phyloP scores from a whole-genome alignment of 441 rosid species.

The Breynia disticha region DNA sequence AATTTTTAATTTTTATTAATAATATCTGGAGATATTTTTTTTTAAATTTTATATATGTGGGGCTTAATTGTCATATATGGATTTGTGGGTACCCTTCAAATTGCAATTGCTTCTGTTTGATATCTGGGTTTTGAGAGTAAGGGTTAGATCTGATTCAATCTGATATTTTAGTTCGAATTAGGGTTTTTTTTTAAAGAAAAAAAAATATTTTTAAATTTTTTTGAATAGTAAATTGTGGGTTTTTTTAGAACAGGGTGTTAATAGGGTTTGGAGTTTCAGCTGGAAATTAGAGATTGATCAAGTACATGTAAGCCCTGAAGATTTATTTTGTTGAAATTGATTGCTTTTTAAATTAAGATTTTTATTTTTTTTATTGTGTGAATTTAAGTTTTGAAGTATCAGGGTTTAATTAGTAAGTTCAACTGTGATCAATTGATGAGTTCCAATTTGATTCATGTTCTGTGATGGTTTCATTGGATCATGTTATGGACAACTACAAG shows the following conservation, averaged over 20 bases:
- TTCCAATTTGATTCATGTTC: constrained; percentile 7
- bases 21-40: too few relatives aligned
- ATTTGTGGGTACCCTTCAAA: too few relatives aligned
- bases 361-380: neutral
- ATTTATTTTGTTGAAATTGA: constrained; percentile 8
- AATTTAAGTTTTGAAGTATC: neutral
- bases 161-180: neutral
- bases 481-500: neutral
- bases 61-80: too few relatives aligned
- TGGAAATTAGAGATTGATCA: constrained; percentile 35
- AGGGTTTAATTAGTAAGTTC: constrained; percentile 3
- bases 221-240: constrained; percentile 2
- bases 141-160: constrained; percentile 38
- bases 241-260: constrained; percentile 18
- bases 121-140: constrained; percentile 29
- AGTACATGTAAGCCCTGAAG: constrained; percentile 37
- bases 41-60: too few relatives aligned
- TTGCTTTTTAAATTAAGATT: neutral
- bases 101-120: too few relatives aligned
- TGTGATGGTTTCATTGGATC: neutral
- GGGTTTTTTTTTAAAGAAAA: neutral
- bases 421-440: constrained; percentile 5
- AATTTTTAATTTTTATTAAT: too few relatives aligned
- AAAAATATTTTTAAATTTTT: neutral
- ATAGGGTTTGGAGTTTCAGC: constrained; percentile 34